Base-by-base conservation (phyloP, 208 protist species). In the Crithidia sp. region DNA sequence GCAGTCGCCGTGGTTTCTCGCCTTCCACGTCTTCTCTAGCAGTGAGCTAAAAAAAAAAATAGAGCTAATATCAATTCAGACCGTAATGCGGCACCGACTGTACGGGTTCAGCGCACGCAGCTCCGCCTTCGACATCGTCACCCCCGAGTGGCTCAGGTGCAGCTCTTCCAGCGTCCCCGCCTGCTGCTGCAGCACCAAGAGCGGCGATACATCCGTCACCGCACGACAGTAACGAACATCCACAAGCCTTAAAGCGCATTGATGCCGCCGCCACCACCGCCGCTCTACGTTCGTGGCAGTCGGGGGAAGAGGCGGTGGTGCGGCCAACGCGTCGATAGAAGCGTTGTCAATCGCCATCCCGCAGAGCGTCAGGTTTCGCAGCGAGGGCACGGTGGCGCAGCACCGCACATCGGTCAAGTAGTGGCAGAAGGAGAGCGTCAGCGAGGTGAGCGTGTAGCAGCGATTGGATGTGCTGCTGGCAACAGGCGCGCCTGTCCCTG, bases 391-490 rank as follows among this genome's bases (percentile, higher is more conserved):
- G 3, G 52, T 57, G 43, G 72, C 67, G 45, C 76, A 72, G 59
- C 67, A 71, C 36, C 67, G 68, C 14, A 84, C 62, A 19, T 79
- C 73, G 5, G 60, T 76, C 10, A 84, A 44, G 65, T 84, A 84
- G 41, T 45, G 17, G 28, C 79, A 84, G 57, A 66, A 65, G 14
- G 74, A 65, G 16, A 82, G 61, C 12, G 63, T 60, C 4, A 82
- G 70, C 7, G 53, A 59, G 52, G 71, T 67, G 50, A 82, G 71
- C 7, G 50, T 52, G 50, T 74, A 81, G 16, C 45, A 53, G 4
- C 12, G n/a, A n/a, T 10, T 7, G 7, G 5, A 43, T 45, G 43
- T 37, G 50, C 47, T 16, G 9, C 57, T 0, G 14, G 37, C 57
- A 47, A 14, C 57, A 17, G 8, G 16, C 0, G 28, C 28, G 28